Evolutionary conservation across 2,329 filamentous ascomycete species (phyloP).

Genomic region (Dactylonectria macrodidyma): DNA sequence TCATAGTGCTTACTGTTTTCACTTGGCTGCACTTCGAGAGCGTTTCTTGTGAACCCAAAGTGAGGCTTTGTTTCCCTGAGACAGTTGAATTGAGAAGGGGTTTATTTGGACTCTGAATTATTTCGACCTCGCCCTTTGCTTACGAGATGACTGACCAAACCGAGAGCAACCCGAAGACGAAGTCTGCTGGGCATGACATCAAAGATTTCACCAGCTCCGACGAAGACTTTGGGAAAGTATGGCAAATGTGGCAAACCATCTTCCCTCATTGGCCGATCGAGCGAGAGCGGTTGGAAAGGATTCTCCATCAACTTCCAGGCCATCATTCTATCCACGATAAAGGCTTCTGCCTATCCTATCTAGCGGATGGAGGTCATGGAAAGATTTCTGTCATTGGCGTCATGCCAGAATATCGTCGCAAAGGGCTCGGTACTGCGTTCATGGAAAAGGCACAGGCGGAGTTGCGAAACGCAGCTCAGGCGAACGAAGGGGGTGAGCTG

Average conservation of each 20-base stretch:
- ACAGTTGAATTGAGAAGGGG: too few relatives aligned
- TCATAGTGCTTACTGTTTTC: too few relatives aligned
- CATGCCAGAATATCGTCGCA: constrained; percentile 32
- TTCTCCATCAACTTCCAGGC: constrained; percentile 18
- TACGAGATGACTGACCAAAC: not conserved
- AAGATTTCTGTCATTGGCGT: constrained; percentile 41
- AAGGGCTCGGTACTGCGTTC: constrained; percentile 38
- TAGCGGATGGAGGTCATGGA: constrained; percentile 2
- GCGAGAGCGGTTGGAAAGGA: constrained; percentile 11
- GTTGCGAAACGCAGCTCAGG: constrained; percentile 3
- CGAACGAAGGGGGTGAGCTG: constrained; percentile 10
- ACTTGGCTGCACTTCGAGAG: too few relatives aligned
- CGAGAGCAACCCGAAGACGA: not conserved
- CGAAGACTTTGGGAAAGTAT: constrained; percentile 36
- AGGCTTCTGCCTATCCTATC: constrained; percentile 41
- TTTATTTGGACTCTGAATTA: too few relatives aligned
- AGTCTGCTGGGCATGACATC: constrained; percentile 21
- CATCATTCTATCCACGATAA: constrained; percentile 37
- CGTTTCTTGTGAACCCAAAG: too few relatives aligned
- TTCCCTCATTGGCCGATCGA: constrained; percentile 42
- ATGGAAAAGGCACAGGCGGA: constrained; percentile 28
- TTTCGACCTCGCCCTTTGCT: not conserved
- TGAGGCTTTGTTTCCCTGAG: too few relatives aligned
- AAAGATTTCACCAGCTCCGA: constrained; percentile 27
- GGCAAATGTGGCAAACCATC: constrained; percentile 40